Percentiles rank a stretch among this genome's conserved stretches.
These are phyloP conservation scores for Pyracantha coccinea DNA, from an alignment of 331 rosid species.

Conservation along the genomic window DNA sequence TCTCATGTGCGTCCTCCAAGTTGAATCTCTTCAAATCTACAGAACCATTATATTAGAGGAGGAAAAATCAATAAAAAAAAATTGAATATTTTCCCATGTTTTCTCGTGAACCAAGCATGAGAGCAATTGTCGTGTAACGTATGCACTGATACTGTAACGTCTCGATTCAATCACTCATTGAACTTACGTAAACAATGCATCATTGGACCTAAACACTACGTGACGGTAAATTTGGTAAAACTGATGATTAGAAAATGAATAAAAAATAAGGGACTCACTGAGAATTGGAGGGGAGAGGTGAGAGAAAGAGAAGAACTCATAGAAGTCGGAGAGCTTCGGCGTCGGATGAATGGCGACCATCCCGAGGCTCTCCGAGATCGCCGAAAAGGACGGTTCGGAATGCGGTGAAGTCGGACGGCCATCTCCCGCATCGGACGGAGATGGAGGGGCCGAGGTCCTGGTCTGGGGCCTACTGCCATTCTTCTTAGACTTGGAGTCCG, in stretches of 20 bases:
- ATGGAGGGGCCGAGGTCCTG: conserved; percentile 32
- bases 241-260: background rate
- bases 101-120: background rate
- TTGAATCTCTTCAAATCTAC: conserved; percentile 65
- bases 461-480: conserved; percentile 33
- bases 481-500: conserved; percentile 66
- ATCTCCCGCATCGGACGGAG: conserved; percentile 32
- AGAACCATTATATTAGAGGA: background rate
- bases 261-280: conserved; percentile 29
- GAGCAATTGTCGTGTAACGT: no score
- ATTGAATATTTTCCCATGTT: background rate
- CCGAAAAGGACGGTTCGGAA: conserved; percentile 29
- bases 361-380: conserved; percentile 65
- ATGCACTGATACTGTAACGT: no score
- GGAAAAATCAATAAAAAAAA: no score
- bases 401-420: conserved; percentile 26
- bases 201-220: no score
- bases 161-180: no score
- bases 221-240: no score
- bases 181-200: no score
- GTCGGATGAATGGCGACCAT: conserved; percentile 90
- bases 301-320: conserved; percentile 78
- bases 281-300: conserved; percentile 68
- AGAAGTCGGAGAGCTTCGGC: conserved; percentile 88
- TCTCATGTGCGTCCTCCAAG: conserved; percentile 37